Conservation (phyloP, 441 rosid species). For the Croton setiger region DNA sequence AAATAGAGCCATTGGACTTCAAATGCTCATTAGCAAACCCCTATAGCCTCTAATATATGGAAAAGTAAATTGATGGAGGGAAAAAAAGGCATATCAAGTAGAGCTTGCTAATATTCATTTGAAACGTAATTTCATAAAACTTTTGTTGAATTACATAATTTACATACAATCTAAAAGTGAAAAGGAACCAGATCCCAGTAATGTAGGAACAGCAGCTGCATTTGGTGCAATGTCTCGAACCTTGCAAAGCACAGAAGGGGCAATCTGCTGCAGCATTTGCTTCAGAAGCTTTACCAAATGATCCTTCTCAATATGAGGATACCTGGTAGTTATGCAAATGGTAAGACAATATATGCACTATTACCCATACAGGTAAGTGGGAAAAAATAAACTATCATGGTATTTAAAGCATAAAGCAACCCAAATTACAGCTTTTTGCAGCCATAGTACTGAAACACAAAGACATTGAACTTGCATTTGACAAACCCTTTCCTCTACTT, state of each 20-base stretch:
- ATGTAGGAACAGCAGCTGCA: conserved; percentile 90
- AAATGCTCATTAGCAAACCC: background rate
- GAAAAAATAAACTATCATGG: background rate
- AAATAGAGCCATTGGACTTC: conserved; percentile 3
- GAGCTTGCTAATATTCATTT: conserved; percentile 16
- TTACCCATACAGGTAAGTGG: background rate
- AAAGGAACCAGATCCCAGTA: conserved; percentile 82
- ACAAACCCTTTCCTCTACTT: background rate
- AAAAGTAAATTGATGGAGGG: background rate
- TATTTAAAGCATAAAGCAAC: background rate
- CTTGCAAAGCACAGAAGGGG: conserved; percentile 44
- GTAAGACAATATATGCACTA: conserved; percentile 17
- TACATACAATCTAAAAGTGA: conserved; percentile 81
- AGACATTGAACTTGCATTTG: conserved; percentile 14
- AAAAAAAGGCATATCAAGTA: conserved; percentile 1
- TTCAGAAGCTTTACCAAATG: conserved; percentile 95
- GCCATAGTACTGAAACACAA: conserved; percentile 13
- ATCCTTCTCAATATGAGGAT: conserved; percentile 80
- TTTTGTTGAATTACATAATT: conserved; percentile 37
- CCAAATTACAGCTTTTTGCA: conserved; percentile 11
- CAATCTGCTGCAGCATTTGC: conserved; percentile 63
- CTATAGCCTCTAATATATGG: background rate
- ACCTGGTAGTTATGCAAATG: conserved; percentile 51
- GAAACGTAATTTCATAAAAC: conserved; percentile 4
- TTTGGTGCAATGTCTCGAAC: conserved; percentile 45